phyloP scores from a whole-genome alignment of 2,329 filamentous ascomycete genomes.

The Fusarium sp. region DNA sequence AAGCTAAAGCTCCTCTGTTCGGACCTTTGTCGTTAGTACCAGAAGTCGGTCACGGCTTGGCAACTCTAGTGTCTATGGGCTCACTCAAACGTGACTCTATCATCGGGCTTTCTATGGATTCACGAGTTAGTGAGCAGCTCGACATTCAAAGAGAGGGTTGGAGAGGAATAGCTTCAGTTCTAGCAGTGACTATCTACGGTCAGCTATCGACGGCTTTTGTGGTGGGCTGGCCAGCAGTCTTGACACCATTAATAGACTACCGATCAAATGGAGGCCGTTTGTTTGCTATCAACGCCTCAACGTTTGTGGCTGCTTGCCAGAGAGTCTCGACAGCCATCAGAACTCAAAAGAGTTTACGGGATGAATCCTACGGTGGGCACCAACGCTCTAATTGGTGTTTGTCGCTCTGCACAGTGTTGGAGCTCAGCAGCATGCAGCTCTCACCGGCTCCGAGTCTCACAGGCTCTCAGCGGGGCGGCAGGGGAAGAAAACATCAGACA shows the following conservation, averaged over 20 bases:
- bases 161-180: slow-evolving; percentile 18
- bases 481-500: slow-evolving; percentile 29
- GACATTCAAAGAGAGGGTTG: neutral
- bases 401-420: slow-evolving; percentile 17
- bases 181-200: slow-evolving; percentile 4
- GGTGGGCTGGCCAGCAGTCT: slow-evolving; percentile 1
- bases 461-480: slow-evolving; percentile 3
- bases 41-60: slow-evolving; percentile 25
- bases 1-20: slow-evolving; percentile 13
- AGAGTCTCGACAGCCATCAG: slow-evolving; percentile 27
- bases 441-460: slow-evolving; percentile 31
- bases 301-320: slow-evolving; percentile 32
- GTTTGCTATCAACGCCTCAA: slow-evolving; percentile 38
- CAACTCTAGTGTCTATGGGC: slow-evolving; percentile 23
- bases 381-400: slow-evolving; percentile 16
- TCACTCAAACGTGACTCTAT: slow-evolving; percentile 4
- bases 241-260: neutral
- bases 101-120: slow-evolving; percentile 7
- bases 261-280: neutral
- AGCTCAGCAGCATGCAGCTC: slow-evolving; percentile 9
- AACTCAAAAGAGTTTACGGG: slow-evolving; percentile 9
- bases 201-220: slow-evolving; percentile 11
- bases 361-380: slow-evolving; percentile 10
- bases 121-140: neutral
- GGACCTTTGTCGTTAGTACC: slow-evolving; percentile 22